Conservation (phyloP, 805 yeast species). For the Ogataea henricii region DNA sequence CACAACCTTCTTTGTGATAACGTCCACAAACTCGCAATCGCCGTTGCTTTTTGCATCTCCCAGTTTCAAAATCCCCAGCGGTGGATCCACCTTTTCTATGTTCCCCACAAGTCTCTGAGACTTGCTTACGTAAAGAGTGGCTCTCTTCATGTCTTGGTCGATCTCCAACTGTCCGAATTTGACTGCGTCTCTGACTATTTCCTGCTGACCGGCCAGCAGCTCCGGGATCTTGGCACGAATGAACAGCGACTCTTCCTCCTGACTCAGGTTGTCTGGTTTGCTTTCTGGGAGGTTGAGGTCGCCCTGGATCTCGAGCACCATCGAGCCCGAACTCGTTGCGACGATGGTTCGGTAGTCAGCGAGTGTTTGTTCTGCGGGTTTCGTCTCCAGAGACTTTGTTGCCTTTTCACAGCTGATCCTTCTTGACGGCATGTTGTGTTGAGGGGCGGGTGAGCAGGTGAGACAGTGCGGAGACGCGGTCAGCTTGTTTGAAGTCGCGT, state of each 20-base stretch:
- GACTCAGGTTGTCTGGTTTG: slow-evolving; percentile 34
- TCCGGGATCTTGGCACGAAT: slow-evolving; percentile 31
- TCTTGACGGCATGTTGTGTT: slow-evolving; percentile 27
- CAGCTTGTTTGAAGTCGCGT: too few relatives aligned
- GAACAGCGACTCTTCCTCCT: slow-evolving; percentile 39
- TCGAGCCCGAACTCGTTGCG: slow-evolving; percentile 59
- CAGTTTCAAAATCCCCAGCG: slow-evolving; percentile 62
- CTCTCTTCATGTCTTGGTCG: slow-evolving; percentile 46
- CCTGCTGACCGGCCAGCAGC: slow-evolving; percentile 5
- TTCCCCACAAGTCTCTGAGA: slow-evolving; percentile 70
- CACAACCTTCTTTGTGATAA: slow-evolving; percentile 57
- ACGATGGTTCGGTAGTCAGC: slow-evolving; percentile 32
- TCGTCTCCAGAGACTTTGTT: slow-evolving; percentile 9
- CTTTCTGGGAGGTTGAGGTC: slow-evolving; percentile 54
- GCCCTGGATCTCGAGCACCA: slow-evolving; percentile 73
- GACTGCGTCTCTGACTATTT: slow-evolving; percentile 41
- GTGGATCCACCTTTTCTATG: slow-evolving; percentile 59
- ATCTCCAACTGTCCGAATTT: slow-evolving; percentile 51
- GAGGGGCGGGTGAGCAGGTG: neutral
- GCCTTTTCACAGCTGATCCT: slow-evolving; percentile 23
- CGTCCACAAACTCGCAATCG: slow-evolving; percentile 55
- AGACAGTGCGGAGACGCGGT: too few relatives aligned
- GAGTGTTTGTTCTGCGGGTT: neutral
- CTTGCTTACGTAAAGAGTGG: slow-evolving; percentile 63
- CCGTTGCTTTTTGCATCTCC: slow-evolving; percentile 31